phyloP scores from a whole-genome alignment of 192 early-diverging fungal species.

The Phlyctochytrium bullatum region DNA sequence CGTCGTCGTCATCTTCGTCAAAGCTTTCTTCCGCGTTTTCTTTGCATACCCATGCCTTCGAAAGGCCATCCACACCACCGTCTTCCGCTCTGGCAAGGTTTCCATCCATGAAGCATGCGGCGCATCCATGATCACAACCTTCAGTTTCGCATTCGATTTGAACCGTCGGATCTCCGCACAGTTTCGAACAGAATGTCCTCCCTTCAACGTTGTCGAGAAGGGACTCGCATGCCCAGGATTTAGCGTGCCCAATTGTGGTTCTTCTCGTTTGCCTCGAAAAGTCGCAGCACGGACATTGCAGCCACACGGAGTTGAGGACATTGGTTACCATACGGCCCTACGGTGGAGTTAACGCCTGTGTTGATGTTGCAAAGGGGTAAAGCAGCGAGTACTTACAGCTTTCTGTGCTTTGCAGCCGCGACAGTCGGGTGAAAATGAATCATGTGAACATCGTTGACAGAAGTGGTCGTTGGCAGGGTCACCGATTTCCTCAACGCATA shows the following conservation, averaged over 20 bases:
- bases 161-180: not conserved
- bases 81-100: not conserved
- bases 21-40: not conserved
- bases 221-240: not conserved
- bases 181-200: not conserved
- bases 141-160: not conserved
- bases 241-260: not conserved
- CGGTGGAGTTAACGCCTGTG: no score
- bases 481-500: not conserved
- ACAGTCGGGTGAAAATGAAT: no score
- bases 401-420: not conserved
- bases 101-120: not conserved
- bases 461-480: not conserved
- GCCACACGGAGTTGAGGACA: no score
- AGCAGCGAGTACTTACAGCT: not conserved
- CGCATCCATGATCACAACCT: not conserved
- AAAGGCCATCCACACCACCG: not conserved
- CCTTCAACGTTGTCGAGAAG: not conserved
- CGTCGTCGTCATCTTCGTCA: slow-evolving; percentile 8
- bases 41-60: not conserved
- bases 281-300: not conserved
- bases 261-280: not conserved
- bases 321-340: no score
- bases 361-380: no score
- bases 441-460: no score